Percentiles rank a stretch among this genome's conserved stretches.
Conservation (phyloP, 148 eudicot genomes). For the Chenopodium formosanum region DNA sequence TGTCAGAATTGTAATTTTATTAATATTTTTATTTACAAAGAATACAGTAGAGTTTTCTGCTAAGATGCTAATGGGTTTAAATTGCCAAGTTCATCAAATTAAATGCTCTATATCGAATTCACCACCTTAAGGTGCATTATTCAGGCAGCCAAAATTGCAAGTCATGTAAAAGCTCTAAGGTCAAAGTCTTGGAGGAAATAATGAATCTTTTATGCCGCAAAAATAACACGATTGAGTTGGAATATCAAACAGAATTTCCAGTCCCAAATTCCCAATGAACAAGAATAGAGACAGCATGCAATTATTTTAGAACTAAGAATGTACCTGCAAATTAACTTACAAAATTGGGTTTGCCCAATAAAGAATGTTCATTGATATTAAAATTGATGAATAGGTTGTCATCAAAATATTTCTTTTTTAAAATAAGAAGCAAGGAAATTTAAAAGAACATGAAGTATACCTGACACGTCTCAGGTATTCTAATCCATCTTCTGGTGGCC, state of each 20-base stretch:
- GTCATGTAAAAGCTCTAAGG: neutral
- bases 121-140: neutral
- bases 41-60: neutral
- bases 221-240: neutral
- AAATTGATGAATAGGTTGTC: neutral
- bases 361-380: neutral
- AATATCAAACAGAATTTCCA: neutral
- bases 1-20: too few species aligned
- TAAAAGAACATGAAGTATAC: conserved; percentile 35
- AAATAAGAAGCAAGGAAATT: neutral
- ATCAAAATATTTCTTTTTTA: neutral
- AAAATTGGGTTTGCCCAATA: neutral
- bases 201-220: neutral
- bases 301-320: neutral
- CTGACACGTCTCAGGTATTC: conserved; percentile 97
- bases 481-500: conserved; percentile 87
- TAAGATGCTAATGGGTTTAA: neutral
- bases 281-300: neutral
- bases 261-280: neutral
- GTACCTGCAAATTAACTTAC: neutral
- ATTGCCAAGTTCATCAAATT: neutral
- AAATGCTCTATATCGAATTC: neutral
- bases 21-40: neutral
- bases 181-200: neutral
- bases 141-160: neutral